Percentiles rank a stretch among this genome's conserved stretches.
These are phyloP conservation scores for Tylopilus cervinicoccineus DNA, from an alignment of 768 basidiomycete species.

Conservation along the genomic window DNA sequence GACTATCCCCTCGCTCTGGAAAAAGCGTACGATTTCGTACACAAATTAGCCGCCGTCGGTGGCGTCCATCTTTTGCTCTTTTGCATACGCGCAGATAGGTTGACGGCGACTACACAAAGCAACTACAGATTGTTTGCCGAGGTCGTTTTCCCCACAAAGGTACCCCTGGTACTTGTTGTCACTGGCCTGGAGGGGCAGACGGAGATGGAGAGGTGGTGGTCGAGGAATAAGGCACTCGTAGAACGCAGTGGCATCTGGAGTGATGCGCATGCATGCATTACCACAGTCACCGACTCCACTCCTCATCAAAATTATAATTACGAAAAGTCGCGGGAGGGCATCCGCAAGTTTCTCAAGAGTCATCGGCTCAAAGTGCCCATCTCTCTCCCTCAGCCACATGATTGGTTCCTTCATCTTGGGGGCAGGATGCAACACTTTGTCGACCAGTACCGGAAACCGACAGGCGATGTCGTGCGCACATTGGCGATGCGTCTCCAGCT, in stretches of 20 bases:
- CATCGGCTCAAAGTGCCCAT: not conserved
- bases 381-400: not conserved
- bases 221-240: not conserved
- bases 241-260: not conserved
- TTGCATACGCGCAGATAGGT: not conserved
- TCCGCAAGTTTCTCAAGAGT: not conserved
- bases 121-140: not conserved
- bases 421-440: not conserved
- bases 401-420: not conserved
- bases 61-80: not conserved
- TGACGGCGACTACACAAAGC: not conserved
- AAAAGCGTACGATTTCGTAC: not conserved
- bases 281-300: not conserved
- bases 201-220: not conserved
- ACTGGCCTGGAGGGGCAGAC: not conserved
- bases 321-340: not conserved
- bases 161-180: not conserved
- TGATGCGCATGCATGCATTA: not conserved
- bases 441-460: not conserved
- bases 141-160: not conserved
- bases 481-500: not conserved
- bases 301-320: not conserved
- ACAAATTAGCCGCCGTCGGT: not conserved
- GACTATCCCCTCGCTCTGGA: not conserved
- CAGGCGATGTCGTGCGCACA: not conserved